Evolutionary conservation across 225 moss, liverwort and hornwort species (phyloP), one percentile per base, ranked within the genome.

Genomic region (Neckera pumila): DNA sequence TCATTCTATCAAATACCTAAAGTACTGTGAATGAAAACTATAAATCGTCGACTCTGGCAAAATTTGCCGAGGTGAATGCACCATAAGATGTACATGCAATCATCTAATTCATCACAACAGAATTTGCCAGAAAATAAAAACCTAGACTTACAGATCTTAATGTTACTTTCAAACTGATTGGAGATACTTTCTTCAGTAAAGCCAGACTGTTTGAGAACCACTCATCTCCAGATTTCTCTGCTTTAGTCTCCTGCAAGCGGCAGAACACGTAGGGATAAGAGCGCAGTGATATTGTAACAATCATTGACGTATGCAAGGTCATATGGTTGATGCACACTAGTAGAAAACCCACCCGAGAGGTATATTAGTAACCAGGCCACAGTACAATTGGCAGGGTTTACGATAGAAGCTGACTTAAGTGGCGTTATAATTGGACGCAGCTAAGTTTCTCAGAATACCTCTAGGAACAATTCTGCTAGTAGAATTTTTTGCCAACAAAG

Each of bases 101-200:
- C 60, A 43, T 33, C 65, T 47, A 64, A 81, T 40, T 51, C 36
- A 51, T 69, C 87, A 80, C 23, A 63, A 62, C 40, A 82, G 11
- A 77, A 66, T n/a, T 77, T 42, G 16, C 83, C 22, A 75, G 40
- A 31, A 70, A 67, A 49, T 74, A 83, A 59, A 77, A 60, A 45
- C 56, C 60, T 59, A 85, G 33, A 81, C 93, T 91, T 95, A 98
- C 97, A 91, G 99, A 99, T 96, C 95, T 95, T 70, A 99, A 77
- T 49, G 99, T 93, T 56, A 97, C 91, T 91, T 96, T 99, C 59
- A 99, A 90, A 88, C 99, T 97, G 82, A 86, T 89, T 70, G 99
- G 99, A 57, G 99, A 96, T 54, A 86, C 86, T 89, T 92, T 96
- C 83, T 94, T 94, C 88, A 99, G 82, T 59, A 88, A 60, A 84